Conservation (phyloP, 225 moss, liverwort and hornwort genomes). For the Anthoceros angustus region DNA sequence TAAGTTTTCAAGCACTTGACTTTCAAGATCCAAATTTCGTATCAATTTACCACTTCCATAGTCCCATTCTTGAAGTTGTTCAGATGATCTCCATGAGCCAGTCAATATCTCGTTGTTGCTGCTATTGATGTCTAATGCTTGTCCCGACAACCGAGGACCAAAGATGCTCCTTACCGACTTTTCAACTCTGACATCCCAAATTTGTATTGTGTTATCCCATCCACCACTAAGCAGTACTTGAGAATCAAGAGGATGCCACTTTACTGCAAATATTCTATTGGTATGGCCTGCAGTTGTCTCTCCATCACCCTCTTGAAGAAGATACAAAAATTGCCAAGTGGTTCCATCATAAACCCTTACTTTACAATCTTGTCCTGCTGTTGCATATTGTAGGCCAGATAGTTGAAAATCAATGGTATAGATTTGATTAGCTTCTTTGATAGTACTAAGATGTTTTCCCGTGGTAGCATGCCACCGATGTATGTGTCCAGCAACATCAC, state of each 20-base stretch:
- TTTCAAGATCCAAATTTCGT: conserved; percentile 27
- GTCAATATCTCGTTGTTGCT: conserved; percentile 22
- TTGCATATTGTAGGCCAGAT: conserved; percentile 47
- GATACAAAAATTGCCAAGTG: conserved; percentile 30
- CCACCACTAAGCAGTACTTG: conserved; percentile 55
- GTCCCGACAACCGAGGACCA: conserved; percentile 52
- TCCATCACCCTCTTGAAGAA: conserved; percentile 48
- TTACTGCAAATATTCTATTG: conserved; percentile 63
- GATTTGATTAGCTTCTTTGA: conserved; percentile 40
- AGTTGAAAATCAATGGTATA: conserved; percentile 44
- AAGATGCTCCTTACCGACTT: conserved; percentile 46
- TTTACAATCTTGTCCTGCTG: conserved; percentile 55
- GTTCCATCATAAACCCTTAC: conserved; percentile 60
- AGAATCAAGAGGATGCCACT: conserved; percentile 56
- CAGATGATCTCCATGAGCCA: conserved; percentile 46
- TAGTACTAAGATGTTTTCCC: conserved; percentile 44
- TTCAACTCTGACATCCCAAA: conserved; percentile 54
- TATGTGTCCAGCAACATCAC: conserved; percentile 48
- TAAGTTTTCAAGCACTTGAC: conserved; percentile 9
- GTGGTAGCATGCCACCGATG: conserved; percentile 84
- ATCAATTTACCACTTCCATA: conserved; percentile 45
- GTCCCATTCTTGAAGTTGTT: conserved; percentile 86
- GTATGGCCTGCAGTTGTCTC: conserved; percentile 49
- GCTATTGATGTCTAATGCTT: conserved; percentile 42
- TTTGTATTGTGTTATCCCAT: conserved; percentile 73